Evolutionary conservation across 148 eudicot genomes (phyloP).

Genomic region (Rhododendron vialii): DNA sequence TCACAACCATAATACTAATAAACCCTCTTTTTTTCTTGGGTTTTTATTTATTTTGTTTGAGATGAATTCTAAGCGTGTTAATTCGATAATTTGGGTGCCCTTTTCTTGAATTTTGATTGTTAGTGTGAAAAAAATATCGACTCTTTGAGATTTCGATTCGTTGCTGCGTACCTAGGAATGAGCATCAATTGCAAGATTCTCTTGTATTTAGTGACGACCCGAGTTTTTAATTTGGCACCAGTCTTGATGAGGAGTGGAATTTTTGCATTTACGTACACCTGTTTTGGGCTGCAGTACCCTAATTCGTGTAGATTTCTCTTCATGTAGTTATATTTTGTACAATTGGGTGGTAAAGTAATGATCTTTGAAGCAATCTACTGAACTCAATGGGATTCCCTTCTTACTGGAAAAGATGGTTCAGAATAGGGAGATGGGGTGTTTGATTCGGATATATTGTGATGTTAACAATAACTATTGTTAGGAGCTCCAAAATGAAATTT

Average conservation of each 20-base stretch:
- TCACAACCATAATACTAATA: neutral
- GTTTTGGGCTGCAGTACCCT: neutral
- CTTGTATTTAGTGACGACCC: neutral
- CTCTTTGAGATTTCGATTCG: neutral
- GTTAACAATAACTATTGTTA: neutral
- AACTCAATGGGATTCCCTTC: neutral
- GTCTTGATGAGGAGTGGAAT: neutral
- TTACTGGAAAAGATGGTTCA: neutral
- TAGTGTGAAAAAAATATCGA: neutral
- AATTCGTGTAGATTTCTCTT: neutral
- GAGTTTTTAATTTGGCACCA: neutral
- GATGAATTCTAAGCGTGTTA: neutral
- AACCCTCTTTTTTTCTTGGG: neutral
- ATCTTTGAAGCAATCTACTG: neutral
- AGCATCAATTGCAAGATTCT: neutral
- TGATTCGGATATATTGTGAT: neutral
- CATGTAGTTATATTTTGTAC: neutral
- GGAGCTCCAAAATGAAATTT: neutral
- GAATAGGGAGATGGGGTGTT: neutral
- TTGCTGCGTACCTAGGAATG: neutral
- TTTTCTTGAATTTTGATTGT: constrained; percentile 5
- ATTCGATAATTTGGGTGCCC: neutral
- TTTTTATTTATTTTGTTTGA: neutral
- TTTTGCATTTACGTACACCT: neutral
- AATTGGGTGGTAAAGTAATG: neutral